Base-by-base conservation (phyloP, 768 basidiomycete genomes). In the Tubosaeta sp. region DNA sequence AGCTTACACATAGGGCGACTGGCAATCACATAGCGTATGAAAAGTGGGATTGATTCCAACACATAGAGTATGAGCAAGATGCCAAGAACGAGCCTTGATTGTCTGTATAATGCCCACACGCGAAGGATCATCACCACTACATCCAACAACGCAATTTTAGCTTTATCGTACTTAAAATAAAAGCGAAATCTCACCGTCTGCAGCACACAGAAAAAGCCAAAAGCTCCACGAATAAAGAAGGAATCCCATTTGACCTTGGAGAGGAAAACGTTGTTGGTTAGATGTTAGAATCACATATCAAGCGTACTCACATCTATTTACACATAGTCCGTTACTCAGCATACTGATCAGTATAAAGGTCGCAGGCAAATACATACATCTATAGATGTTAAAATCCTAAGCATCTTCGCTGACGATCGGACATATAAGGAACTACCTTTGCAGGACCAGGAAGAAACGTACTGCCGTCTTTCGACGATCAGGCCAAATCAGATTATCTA, bases 81-180 rank as follows among this genome's bases (percentile, higher is more conserved):
- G 1, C 34, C 43, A 7, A 45, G 33, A 9, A 45, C 19, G 14
- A 22, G 8, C 11, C 5, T 51, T 10, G 50, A 45, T 17, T 44
- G 29, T 32, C 26, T 9, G 17, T 51, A 51, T 26, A 51, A 38
- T 13, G 27, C 50, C 50, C 50, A 51, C 27, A 51, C 43, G 6
- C 50, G 50, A n/a, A 51, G 43, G 43, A 51, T 37, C 50, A 51
- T 46, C n/a, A 17, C 27, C 35, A 45, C 50, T 51, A 17, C 13
- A 35, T 34, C 3, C 8, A 11, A 6, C 41, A 25, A 33, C 41
- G 17, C 31, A 17, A 32, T 32, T 48, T 29, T 29, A 29, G 27
- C 4, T 4, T 5, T 5, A 16, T 3, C 6, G 9, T 6, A 11
- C n/a, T 6, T 3, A 6, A 26, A 38, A 6, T 38, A 2, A 17